Base-by-base conservation (phyloP, 1,284 basidiomycete species). In the Naganishia liquefaciens region DNA sequence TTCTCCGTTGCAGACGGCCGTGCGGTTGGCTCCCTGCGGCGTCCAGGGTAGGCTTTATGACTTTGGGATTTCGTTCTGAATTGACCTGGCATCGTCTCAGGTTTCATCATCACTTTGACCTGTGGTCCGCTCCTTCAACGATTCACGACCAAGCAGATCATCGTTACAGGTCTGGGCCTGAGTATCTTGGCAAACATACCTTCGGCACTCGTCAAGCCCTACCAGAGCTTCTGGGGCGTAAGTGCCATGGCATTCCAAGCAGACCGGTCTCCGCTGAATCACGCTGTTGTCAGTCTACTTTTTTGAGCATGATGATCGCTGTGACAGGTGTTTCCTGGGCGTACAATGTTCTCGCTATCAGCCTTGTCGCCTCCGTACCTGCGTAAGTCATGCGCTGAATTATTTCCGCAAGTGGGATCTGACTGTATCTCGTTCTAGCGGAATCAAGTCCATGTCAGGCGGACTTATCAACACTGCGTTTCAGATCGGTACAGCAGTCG, bases 291-390 rank as follows among this genome's bases (percentile, higher is more conserved):
- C 25, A 60, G 57, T 60, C 57, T 11, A 60, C 57, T 4, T 60
- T 60, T 19, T n/a, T 60, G 57, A 60, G 46, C 15, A 60, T 60
- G 57, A 60, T 60, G 57, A 60, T 60, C 21, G 57, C 57, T 17
- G 57, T 60, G 21, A 60, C 57, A 7, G 57, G 57, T 3, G 57
- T 60, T 7, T 60, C 57, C 2, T 60, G 57, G 57, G 57, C 57
- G 4, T 60, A 60, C 57, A 60, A 60, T 46, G 57, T 60, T 15
- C 57, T 60, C 17, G 57, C 57, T 3, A 60, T 60, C 11, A 46
- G 46, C 23, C 57, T 60, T 40, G 57, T 60, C 21, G 57, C 46
- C 15, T 60, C 57, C 23, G 57, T 60, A 19, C 57, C 57, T n/a
- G 44, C 57, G 57, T 60, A 21, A 50, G 57, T 50, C 19, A 23